Evolutionary conservation across 2,329 filamentous ascomycete species (phyloP).

Genomic region (Aspergillus sp.): DNA sequence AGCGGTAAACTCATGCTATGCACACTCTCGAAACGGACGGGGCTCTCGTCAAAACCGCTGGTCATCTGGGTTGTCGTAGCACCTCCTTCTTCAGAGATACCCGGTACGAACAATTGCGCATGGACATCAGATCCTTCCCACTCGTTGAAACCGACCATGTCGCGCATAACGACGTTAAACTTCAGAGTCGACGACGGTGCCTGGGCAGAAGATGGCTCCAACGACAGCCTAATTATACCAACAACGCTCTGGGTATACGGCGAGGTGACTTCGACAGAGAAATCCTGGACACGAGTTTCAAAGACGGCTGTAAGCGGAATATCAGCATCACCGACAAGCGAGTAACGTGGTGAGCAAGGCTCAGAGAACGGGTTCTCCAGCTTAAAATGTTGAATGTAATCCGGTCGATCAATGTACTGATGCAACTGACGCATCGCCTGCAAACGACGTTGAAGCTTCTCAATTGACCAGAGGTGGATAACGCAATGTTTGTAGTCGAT

Average conservation of each 20-base stretch:
- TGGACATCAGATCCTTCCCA: conserved; percentile 93
- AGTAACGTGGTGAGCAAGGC: conserved; percentile 83
- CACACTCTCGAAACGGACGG: conserved; percentile 91
- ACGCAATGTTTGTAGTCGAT: conserved; percentile 83
- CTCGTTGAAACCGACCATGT: conserved; percentile 89
- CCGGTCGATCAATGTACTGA: conserved; percentile 90
- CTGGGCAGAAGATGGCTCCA: conserved; percentile 89
- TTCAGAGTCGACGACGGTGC: conserved; percentile 89
- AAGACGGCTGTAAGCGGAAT: conserved; percentile 91
- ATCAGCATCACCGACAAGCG: conserved; percentile 84
- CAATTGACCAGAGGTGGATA: conserved; percentile 87
- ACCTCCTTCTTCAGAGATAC: conserved; percentile 79
- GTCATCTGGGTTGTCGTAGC: conserved; percentile 96
- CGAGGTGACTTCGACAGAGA: conserved; percentile 80
- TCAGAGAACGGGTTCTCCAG: conserved; percentile 92
- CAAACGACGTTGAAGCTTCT: conserved; percentile 82
- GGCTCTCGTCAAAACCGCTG: conserved; percentile 83
- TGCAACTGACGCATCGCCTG: conserved; percentile 94
- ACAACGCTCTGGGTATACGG: conserved; percentile 87
- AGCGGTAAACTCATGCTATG: conserved; percentile 95
- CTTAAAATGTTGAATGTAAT: conserved; percentile 88
- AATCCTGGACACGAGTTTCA: conserved; percentile 89
- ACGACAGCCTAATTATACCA: conserved; percentile 79
- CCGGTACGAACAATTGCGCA: conserved; percentile 91
- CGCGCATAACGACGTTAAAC: conserved; percentile 98